Evolutionary conservation across 176 grass and related monocot species (phyloP), one percentile per base, ranked within the genome.

Genomic region (Zizania latifolia): DNA sequence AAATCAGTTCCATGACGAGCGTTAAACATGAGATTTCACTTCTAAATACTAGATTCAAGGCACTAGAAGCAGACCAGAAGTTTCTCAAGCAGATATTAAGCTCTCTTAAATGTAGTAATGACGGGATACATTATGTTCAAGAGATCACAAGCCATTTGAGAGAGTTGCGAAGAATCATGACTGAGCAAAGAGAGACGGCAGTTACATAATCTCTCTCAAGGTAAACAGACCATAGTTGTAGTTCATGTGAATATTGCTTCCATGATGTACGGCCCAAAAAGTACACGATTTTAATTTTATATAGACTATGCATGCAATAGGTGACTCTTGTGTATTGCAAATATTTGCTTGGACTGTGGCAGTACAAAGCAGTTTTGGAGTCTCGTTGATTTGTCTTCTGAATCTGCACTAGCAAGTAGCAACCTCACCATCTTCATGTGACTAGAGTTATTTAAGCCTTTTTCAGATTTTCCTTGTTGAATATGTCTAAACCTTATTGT

Each of bases 101-200:
- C 74, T 84, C 84, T 63, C 84, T 93, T 36, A 89, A 56, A 75
- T 81, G 60, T 76, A 83, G 81, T 19, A 71, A 58, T 74, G 79
- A 84, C 62, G 87, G 73, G 1, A 68, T 82, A 58, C 77, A 87
- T 32, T 87, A 40, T 77, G 39, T 93, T 58, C 68, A 78, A 28
- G 90, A 93, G 81, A 93, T 93, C 82, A 84, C 45, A 56, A 73
- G 62, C 58, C 83, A 93, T 41, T 74, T 93, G 53, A 51, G 83
- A 83, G 90, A 86, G 45, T 23, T 93, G 55, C 70, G 75, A 59
- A 88, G 75, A 85, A 85, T 85, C 23, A 45, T 50, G 58, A 76
- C 75, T 36, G 76, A 82, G 37, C 63, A 77, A 72, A 85, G 82
- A 72, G 74, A 80, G 14, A 79, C 22, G 57, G 9, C 75, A 69